These are phyloP conservation scores for Calonectria pseudoreteaudii DNA, from an alignment of 2,329 filamentous ascomycete species.

Conservation along the genomic window DNA sequence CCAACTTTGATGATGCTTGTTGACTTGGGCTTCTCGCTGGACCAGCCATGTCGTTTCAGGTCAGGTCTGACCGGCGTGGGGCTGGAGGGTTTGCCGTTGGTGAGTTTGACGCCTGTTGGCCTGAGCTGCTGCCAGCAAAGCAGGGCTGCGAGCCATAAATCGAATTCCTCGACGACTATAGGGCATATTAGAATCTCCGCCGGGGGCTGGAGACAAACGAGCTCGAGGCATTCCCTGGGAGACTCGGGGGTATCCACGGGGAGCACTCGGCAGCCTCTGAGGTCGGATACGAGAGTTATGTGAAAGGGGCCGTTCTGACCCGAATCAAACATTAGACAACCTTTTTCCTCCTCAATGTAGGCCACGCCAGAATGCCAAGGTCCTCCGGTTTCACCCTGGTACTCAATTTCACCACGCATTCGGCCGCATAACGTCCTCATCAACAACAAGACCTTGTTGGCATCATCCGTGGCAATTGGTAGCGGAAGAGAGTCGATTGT, in stretches of 20 bases:
- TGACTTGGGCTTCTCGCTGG: constrained; percentile 48
- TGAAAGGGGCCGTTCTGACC: constrained; percentile 75
- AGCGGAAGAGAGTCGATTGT: constrained; percentile 70
- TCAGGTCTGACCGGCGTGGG: constrained; percentile 54
- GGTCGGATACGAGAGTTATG: constrained; percentile 75
- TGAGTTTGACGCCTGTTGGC: constrained; percentile 67
- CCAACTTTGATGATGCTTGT: constrained; percentile 94
- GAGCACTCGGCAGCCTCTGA: constrained; percentile 79
- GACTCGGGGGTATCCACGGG: constrained; percentile 61
- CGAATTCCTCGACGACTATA: constrained; percentile 72
- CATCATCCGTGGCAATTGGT: constrained; percentile 73
- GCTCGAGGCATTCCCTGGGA: constrained; percentile 63
- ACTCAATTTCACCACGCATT: constrained; percentile 84
- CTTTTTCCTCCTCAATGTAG: constrained; percentile 82
- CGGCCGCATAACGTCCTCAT: constrained; percentile 83
- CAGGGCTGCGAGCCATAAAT: constrained; percentile 83
- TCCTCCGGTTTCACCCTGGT: constrained; percentile 70
- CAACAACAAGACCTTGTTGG: constrained; percentile 77
- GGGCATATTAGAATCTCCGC: constrained; percentile 76
- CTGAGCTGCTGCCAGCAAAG: constrained; percentile 85
- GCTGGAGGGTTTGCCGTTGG: constrained; percentile 54
- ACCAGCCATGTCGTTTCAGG: constrained; percentile 55
- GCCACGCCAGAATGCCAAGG: constrained; percentile 79
- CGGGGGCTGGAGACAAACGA: constrained; percentile 64
- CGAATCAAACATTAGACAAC: constrained; percentile 80